phyloP scores from a whole-genome alignment of 345 rosid genomes.

The Moringa oleifera region DNA sequence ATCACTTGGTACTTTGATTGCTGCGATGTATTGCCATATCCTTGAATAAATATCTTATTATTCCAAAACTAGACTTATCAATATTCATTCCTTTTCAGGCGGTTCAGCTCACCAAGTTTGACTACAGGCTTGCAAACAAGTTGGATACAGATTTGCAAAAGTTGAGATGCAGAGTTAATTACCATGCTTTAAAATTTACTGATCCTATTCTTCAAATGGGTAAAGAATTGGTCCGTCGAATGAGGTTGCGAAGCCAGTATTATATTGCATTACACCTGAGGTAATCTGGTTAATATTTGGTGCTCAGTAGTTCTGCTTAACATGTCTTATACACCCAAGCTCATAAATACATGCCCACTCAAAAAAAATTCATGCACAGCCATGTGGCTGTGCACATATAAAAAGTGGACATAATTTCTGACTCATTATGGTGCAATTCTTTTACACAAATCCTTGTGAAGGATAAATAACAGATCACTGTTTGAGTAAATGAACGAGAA shows the following conservation, averaged over 20 bases:
- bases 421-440: too few species aligned
- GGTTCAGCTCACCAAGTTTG: conserved; percentile 82
- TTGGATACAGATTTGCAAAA: conserved; percentile 80
- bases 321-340: conserved; percentile 1
- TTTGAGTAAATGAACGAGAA: background rate
- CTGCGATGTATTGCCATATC: background rate
- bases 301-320: background rate
- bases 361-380: too few species aligned
- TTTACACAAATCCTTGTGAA: background rate
- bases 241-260: conserved; percentile 77
- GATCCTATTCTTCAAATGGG: conserved; percentile 81
- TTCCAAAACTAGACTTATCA: background rate
- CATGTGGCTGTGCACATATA: too few species aligned
- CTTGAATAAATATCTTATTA: background rate
- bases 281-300: conserved; percentile 30
- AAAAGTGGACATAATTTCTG: too few species aligned
- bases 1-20: background rate
- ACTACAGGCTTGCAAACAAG: conserved; percentile 90
- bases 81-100: conserved; percentile 41
- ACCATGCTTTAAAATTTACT: conserved; percentile 84
- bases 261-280: conserved; percentile 93
- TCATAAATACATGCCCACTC: too few species aligned
- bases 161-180: conserved; percentile 93
- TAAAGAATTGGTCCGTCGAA: conserved; percentile 51
- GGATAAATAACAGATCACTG: background rate